phyloP scores from a whole-genome alignment of 78 protist species.

The Guillardia theta region DNA sequence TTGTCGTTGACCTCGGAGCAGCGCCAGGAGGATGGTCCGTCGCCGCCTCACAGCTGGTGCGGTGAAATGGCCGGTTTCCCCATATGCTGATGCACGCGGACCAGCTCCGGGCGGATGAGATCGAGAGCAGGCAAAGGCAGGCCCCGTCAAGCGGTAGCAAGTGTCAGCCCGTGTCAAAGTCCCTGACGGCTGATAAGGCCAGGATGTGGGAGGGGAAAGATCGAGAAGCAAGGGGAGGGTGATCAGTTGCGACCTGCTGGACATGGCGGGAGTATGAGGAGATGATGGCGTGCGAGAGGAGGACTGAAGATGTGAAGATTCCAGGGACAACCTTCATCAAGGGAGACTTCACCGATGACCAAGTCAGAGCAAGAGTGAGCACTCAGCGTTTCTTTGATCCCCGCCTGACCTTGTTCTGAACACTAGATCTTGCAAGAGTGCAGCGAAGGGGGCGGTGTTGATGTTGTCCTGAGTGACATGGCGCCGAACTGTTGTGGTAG shows the following conservation, averaged over 20 bases:
- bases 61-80: too few species aligned
- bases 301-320: background rate
- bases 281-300: background rate
- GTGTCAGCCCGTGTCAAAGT: too few species aligned
- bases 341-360: background rate
- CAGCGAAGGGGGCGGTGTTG: background rate
- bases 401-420: too few species aligned
- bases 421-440: background rate
- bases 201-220: background rate
- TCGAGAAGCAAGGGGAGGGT: background rate
- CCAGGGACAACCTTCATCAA: background rate
- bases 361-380: background rate
- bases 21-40: constrained; percentile 28
- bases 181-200: too few species aligned
- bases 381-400: background rate
- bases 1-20: background rate
- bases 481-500: background rate
- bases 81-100: too few species aligned
- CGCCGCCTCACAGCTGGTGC: background rate
- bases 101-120: too few species aligned
- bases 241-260: background rate
- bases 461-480: background rate
- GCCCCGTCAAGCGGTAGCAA: too few species aligned
- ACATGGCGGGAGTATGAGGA: background rate
- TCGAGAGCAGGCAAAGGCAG: too few species aligned